Conservation (phyloP, 306 rosid genomes). For the Quercus berberidifolia region DNA sequence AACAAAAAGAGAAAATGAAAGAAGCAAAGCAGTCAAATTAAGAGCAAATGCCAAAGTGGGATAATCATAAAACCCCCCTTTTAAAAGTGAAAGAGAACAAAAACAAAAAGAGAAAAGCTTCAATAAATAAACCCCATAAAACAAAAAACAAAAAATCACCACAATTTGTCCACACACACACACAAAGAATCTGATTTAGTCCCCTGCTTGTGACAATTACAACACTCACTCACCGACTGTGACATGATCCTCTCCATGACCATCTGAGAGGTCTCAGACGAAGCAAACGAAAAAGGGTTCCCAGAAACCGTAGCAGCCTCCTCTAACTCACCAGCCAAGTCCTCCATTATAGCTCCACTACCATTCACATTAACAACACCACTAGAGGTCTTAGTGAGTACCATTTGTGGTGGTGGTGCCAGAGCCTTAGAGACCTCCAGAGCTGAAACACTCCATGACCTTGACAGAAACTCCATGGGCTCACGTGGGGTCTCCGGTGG, state of each 20-base stretch:
- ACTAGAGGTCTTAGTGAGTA: constrained; percentile 30
- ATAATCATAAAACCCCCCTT: not conserved
- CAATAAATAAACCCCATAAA: constrained; percentile 10
- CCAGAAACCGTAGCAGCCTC: constrained; percentile 55
- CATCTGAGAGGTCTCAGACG: constrained; percentile 82
- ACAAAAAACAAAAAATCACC: constrained; percentile 5
- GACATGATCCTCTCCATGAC: constrained; percentile 94
- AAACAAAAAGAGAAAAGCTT: not conserved
- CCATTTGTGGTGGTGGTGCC: constrained; percentile 41
- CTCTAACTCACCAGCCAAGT: constrained; percentile 50
- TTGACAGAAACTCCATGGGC: constrained; percentile 90
- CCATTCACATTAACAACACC: constrained; percentile 8
- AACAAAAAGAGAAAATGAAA: not conserved
- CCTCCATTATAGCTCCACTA: constrained; percentile 45
- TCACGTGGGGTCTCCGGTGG: constrained; percentile 76
- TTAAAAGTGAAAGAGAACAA: not conserved
- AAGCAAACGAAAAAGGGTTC: constrained; percentile 83
- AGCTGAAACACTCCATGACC: constrained; percentile 91
- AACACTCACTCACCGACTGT: constrained; percentile 59
- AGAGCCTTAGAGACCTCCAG: constrained; percentile 75
- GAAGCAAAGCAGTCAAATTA: not conserved
- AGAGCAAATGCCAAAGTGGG: not conserved
- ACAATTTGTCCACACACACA: constrained; percentile 30
- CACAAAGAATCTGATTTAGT: not conserved
- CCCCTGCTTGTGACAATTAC: not conserved